These are phyloP conservation scores for Panaeolus cyanescens DNA, from an alignment of 768 basidiomycete species.

Conservation along the genomic window DNA sequence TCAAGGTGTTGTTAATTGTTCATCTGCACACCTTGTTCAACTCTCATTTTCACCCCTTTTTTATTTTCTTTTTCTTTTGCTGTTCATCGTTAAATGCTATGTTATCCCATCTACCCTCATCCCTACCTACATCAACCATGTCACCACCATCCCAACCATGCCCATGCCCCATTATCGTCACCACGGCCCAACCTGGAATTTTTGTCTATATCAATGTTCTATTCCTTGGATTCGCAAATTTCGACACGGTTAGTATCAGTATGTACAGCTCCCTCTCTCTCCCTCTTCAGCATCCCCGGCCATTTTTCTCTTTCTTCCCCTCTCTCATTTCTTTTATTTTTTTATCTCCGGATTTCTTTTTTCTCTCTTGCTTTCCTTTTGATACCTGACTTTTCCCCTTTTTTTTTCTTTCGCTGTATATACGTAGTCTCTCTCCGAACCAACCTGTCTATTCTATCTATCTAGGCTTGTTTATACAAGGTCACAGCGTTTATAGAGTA, in stretches of 20 bases:
- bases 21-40: constrained; percentile 21
- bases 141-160: neutral
- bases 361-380: neutral
- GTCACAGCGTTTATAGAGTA: neutral
- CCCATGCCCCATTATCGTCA: neutral
- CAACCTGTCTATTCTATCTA: neutral
- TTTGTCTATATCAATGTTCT: neutral
- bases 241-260: neutral
- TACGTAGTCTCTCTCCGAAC: neutral
- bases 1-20: constrained; percentile 8
- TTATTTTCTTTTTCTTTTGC: constrained; percentile 13
- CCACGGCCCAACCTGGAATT: neutral
- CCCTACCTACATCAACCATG: no score
- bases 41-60: constrained; percentile 20
- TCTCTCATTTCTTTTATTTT: no score
- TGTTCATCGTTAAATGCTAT: constrained; percentile 12
- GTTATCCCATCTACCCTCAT: no score
- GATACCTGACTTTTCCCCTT: neutral
- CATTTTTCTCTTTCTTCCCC: no score
- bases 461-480: neutral
- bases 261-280: neutral
- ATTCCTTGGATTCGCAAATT: neutral
- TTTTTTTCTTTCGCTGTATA: neutral
- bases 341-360: neutral
- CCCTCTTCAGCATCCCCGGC: no score